Evolutionary conservation across 2,329 filamentous ascomycete genomes (phyloP).

Genomic region (Trichoderma cornu-damae): DNA sequence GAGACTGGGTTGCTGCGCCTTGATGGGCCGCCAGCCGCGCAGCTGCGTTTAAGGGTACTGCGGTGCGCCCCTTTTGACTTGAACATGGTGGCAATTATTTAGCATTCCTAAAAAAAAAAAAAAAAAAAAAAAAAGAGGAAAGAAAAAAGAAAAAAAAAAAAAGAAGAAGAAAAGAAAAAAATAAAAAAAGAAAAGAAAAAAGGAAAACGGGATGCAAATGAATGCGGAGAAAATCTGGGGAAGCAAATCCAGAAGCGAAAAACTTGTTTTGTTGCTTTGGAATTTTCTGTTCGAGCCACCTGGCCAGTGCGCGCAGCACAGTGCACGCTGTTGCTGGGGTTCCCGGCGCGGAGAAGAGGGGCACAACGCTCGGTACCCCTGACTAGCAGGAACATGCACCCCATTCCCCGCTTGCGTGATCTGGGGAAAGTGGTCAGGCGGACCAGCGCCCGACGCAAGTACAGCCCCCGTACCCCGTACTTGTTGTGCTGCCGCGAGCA

Average conservation of each 20-base stretch:
- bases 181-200: too few species aligned
- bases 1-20: not conserved
- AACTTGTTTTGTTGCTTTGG: not conserved
- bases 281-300: not conserved
- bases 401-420: not conserved
- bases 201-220: not conserved
- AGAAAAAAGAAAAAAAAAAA: not conserved
- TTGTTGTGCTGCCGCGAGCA: not conserved
- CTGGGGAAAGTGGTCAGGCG: not conserved
- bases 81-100: slow-evolving; percentile 3
- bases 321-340: not conserved
- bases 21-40: not conserved
- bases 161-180: too few species aligned
- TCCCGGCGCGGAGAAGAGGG: not conserved
- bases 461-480: not conserved
- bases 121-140: not conserved
- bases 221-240: slow-evolving; percentile 17
- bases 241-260: not conserved
- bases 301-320: slow-evolving; percentile 4
- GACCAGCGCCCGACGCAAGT: not conserved
- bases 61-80: not conserved
- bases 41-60: not conserved
- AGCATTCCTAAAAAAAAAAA: too few species aligned
- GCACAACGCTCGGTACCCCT: not conserved
- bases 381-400: slow-evolving; percentile 1